Evolutionary conservation across 345 rosid species (phyloP), one percentile per base, ranked within the genome.

Genomic region (Euclidium syriacum): DNA sequence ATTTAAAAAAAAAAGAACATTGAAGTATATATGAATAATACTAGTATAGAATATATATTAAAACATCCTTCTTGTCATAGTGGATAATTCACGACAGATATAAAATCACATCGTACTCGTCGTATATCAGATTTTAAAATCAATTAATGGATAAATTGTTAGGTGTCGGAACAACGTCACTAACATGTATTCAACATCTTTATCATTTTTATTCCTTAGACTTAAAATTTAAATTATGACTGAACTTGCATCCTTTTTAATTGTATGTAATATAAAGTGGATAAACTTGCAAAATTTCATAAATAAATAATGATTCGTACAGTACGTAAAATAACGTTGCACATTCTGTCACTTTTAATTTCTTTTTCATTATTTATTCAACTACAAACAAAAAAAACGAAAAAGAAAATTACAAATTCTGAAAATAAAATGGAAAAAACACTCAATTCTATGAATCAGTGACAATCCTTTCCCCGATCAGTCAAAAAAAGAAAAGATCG

Each of bases 391-490:
- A n/a, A n/a, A n/a, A n/a, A n/a, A n/a, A n/a, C n/a, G n/a, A n/a
- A n/a, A n/a, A n/a, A n/a, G n/a, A n/a, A 1, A 52, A 20, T 1
- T 6, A 7, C 9, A 32, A 32, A 9, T 2, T 8, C 2, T 0
- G 34, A n/a, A 39, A 6, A 25, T 10, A 17, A 40, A 16, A 23
- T n/a, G 9, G 23, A 0, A 20, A 52, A 33, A 34, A 7, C 16
- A 6, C 17, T n/a, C n/a, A n/a, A 57, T 43, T 42, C 1, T 41
- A n/a, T n/a, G 9, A 42, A 8, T 27, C n/a, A 18, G 10, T 30
- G 23, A 52, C 40, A 29, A 33, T 52, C 33, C 5, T 9, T 47
- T 58, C 58, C 39, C 24, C 57, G 58, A 67, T 48, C 65, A 58
- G 10, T 14, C 16, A 27, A 39, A 34, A 5, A 43, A 41, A 35